Conservation (phyloP, 768 basidiomycete species). For the Psilocybe azurescens region DNA sequence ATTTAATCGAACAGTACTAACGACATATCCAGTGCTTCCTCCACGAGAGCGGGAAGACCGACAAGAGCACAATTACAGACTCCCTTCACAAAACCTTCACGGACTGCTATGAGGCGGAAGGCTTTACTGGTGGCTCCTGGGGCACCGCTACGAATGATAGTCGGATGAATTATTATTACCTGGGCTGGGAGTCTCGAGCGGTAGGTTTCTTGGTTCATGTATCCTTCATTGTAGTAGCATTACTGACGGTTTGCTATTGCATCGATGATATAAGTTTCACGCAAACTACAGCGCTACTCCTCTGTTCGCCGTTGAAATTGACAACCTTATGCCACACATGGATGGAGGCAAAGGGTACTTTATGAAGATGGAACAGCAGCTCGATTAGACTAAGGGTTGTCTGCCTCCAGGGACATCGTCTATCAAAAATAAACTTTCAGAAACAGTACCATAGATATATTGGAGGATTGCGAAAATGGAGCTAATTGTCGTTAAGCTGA, state of each 20-base stretch:
- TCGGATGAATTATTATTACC: conserved; percentile 13
- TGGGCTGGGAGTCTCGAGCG: conserved; percentile 15
- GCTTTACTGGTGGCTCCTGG: conserved; percentile 18
- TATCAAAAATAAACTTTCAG: too few relatives aligned
- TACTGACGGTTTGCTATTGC: neutral
- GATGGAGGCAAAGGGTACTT: conserved; percentile 12
- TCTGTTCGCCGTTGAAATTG: conserved; percentile 13
- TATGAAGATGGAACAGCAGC: conserved; percentile 7
- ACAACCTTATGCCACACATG: conserved; percentile 16
- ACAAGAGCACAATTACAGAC: neutral
- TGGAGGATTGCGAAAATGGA: too few relatives aligned
- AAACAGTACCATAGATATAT: too few relatives aligned
- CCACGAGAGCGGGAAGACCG: conserved; percentile 3
- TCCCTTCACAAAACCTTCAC: conserved; percentile 20
- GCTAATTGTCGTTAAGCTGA: too few relatives aligned
- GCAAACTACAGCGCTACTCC: conserved; percentile 9
- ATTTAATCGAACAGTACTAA: neutral
- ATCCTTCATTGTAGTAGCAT: too few relatives aligned
- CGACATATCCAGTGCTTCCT: conserved; percentile 11
- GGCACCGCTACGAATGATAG: conserved; percentile 15
- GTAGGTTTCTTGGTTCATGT: neutral
- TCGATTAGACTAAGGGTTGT: too few relatives aligned
- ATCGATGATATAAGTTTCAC: conserved; percentile 2
- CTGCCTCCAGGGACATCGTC: too few relatives aligned
- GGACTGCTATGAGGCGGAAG: conserved; percentile 17